Conservation (phyloP, 331 rosid species). For the Rhamnella rubrinervis region DNA sequence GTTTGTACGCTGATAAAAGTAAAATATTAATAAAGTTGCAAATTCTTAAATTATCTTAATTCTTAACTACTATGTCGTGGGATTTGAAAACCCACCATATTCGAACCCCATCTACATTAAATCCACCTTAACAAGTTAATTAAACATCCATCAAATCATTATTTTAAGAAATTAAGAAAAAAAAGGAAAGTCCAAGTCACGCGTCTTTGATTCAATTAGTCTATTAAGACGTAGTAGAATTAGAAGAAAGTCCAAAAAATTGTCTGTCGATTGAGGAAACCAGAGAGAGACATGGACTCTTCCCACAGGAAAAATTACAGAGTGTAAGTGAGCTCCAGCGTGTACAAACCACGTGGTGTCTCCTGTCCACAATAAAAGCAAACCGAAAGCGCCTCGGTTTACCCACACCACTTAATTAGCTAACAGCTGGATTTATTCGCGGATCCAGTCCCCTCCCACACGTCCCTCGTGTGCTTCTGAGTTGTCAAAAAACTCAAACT, state of each 20-base stretch:
- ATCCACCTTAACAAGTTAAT: too few species aligned
- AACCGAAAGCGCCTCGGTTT: conserved; percentile 23
- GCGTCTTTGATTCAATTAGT: too few species aligned
- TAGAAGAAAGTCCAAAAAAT: too few species aligned
- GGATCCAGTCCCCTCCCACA: conserved; percentile 22
- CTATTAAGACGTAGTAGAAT: background rate
- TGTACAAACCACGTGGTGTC: conserved; percentile 45
- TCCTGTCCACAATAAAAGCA: conserved; percentile 21
- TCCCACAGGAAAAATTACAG: background rate
- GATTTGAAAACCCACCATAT: too few species aligned
- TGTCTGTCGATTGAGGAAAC: background rate
- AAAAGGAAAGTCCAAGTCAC: background rate
- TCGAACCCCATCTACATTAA: too few species aligned
- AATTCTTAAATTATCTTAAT: too few species aligned
- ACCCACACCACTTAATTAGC: conserved; percentile 23
- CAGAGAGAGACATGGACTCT: too few species aligned
- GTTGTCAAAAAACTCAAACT: background rate
- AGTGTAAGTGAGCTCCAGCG: conserved; percentile 27
- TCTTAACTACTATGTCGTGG: too few species aligned
- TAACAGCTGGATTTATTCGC: conserved; percentile 38
- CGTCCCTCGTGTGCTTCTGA: conserved; percentile 24
- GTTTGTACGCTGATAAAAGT: too few species aligned
- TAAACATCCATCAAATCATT: too few species aligned
- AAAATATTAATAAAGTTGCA: too few species aligned
- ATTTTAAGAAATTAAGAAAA: too few species aligned